Conservation (phyloP, 208 protist genomes). For the Acanthamoeba royreba region DNA sequence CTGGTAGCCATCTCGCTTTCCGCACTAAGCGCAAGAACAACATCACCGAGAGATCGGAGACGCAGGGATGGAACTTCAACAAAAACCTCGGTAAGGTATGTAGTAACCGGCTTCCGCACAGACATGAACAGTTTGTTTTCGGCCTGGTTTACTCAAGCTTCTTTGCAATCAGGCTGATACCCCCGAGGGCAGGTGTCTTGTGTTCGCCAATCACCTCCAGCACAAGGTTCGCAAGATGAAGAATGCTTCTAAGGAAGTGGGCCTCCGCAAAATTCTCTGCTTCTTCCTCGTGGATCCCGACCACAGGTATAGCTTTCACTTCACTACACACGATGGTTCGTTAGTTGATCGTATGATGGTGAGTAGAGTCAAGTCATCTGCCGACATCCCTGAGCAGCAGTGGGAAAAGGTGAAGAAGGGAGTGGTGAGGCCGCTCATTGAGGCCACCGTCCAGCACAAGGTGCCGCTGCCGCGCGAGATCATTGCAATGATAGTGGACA, state of each 20-base stretch:
- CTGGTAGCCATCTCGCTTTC: conserved; percentile 46
- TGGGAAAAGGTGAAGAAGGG: not conserved
- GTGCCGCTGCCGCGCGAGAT: conserved; percentile 37
- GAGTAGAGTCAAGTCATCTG: not conserved
- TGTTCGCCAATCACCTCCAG: conserved; percentile 63
- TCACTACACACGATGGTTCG: not conserved
- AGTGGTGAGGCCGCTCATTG: not conserved
- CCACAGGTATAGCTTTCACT: not conserved
- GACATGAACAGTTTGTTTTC: not conserved
- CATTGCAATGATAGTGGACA: not conserved
- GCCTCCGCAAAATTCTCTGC: conserved; percentile 58
- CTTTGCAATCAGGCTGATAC: not conserved
- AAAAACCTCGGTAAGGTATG: not conserved
- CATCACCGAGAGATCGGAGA: not conserved
- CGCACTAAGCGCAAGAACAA: not conserved
- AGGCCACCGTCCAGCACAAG: not conserved
- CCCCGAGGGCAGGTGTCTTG: conserved; percentile 55
- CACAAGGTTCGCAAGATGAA: conserved; percentile 51
- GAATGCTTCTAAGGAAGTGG: not conserved
- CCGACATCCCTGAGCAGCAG: not conserved
- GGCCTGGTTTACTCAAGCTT: not conserved
- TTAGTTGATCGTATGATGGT: not conserved
- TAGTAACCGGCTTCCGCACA: not conserved
- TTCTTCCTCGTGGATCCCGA: conserved; percentile 66
- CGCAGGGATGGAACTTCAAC: not conserved